Conservation (phyloP, 2,329 filamentous ascomycete species). For the Knufia fluminis region DNA sequence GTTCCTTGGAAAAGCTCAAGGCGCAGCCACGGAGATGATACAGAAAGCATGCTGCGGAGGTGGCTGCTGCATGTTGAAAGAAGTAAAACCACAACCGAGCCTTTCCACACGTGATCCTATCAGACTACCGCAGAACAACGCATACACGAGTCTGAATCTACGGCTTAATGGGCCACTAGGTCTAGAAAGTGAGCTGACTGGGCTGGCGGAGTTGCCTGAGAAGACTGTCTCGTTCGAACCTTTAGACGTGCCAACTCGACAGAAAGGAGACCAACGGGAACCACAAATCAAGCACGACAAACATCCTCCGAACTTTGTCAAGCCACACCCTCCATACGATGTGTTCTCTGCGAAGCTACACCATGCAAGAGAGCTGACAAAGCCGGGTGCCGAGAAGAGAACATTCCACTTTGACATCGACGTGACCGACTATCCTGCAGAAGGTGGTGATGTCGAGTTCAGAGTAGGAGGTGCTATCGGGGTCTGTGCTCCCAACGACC, state of each 20-base stretch:
- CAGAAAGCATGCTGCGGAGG: conserved; percentile 57
- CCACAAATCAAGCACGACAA: conserved; percentile 25
- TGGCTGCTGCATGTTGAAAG: conserved; percentile 54
- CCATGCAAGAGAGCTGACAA: conserved; percentile 76
- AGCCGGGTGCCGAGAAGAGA: conserved; percentile 81
- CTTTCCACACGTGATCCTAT: conserved; percentile 40
- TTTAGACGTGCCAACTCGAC: conserved; percentile 10
- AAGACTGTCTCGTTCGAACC: conserved; percentile 59
- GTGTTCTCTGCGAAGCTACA: conserved; percentile 86
- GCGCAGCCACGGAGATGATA: conserved; percentile 47
- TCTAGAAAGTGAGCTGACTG: conserved; percentile 59
- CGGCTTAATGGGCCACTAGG: conserved; percentile 62
- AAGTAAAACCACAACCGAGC: conserved; percentile 40
- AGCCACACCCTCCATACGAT: conserved; percentile 86
- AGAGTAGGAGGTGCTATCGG: conserved; percentile 94
- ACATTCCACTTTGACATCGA: conserved; percentile 98
- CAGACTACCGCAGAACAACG: conserved; percentile 65
- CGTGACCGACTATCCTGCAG: conserved; percentile 83
- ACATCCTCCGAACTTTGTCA: conserved; percentile 80
- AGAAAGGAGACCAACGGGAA: neutral
- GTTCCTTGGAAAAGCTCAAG: conserved; percentile 45
- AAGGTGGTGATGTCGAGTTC: conserved; percentile 75
- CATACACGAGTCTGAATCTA: conserved; percentile 69
- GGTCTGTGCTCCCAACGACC: conserved; percentile 78
- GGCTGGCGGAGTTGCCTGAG: conserved; percentile 61